Base-by-base conservation (phyloP, 164 flowering plant species). In the Annona squamosa region DNA sequence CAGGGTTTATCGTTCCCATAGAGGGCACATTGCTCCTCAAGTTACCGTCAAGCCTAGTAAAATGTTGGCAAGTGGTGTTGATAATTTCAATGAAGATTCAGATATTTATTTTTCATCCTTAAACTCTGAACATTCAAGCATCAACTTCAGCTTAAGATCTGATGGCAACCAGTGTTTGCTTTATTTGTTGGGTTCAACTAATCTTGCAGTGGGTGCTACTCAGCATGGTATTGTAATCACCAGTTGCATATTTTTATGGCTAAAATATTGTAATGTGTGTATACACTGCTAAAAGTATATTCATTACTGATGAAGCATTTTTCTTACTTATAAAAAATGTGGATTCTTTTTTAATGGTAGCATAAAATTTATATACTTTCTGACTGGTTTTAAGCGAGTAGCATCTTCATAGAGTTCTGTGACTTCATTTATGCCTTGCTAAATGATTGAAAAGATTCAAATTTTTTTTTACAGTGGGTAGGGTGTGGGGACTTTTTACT, bases 21-120 rank as follows among this genome's bases (percentile, higher is more conserved):
- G 97, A 79, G 99, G 97, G 44, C 79, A 82, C 45, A 70, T 48
- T 80, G 88, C 92, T 77, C 91, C 97, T 70, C 98, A 91, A 74
- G 72, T 92, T 57, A 75, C 70, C 19, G 68, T 86, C 52, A 92
- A 83, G 76, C 63, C 83, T 74, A 65, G 77, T 70, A 84, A 79
- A 48, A 61, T 68, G 46, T 61, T 16, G 3, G 79, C 68, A 41
- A 74, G 71, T 62, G 72, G 73, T 56, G 46, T 44, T 74, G 48
- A 73, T 65, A 45, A 44, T 56, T 66, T 72, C 18, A 45, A 17
- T 57, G 82, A 68, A 76, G 87, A 84, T 43, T 46, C 12, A 43
- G 44, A 43, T 46, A 4, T 7, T 18, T 44, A 3, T 65, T 67
- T 43, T 19, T 62, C 67, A 18, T n/a, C 57, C 6, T 66, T 79